Percentiles rank a stretch among this genome's conserved stretches.
phyloP scores from a whole-genome alignment of 805 yeast species.

The Nakazawaea ernobii region DNA sequence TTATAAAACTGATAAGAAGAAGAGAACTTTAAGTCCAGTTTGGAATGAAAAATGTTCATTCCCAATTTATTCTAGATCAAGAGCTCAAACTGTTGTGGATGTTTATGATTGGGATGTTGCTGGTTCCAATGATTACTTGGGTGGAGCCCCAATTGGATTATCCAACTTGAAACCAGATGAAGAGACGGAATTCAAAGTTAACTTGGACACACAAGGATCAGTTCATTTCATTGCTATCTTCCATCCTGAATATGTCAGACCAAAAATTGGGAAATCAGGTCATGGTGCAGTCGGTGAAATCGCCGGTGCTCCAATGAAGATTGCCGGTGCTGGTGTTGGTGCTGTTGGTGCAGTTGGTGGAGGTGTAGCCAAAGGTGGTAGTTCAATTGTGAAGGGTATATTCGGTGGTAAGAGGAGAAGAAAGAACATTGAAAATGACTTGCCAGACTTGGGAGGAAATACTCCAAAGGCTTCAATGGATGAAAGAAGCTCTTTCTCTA shows the following conservation, averaged over 20 bases:
- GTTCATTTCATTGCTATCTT: conserved; percentile 50
- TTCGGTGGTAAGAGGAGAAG: conserved; percentile 28
- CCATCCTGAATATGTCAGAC: conserved; percentile 61
- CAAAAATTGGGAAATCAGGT: conserved; percentile 40
- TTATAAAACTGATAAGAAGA: conserved; percentile 54
- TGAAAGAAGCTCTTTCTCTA: conserved; percentile 20
- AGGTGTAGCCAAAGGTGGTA: conserved; percentile 38
- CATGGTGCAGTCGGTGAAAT: conserved; percentile 35
- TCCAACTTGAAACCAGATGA: conserved; percentile 40
- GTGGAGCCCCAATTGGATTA: conserved; percentile 45
- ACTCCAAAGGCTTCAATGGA: conserved; percentile 7
- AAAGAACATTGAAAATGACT: conserved; percentile 4
- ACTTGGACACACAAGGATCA: conserved; percentile 60
- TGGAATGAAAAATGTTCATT: conserved; percentile 68
- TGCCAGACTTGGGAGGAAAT: conserved; percentile 3
- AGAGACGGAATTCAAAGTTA: conserved; percentile 35
- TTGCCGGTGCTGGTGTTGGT: conserved; percentile 37
- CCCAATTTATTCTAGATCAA: conserved; percentile 58
- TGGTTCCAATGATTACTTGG: conserved; percentile 60
- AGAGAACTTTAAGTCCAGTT: conserved; percentile 64
- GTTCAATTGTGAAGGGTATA: conserved; percentile 39
- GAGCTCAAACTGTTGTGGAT: conserved; percentile 40
- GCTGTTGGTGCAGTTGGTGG: conserved; percentile 31
- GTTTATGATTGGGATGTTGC: conserved; percentile 78
- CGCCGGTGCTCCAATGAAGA: conserved; percentile 42